phyloP scores from a whole-genome alignment of 192 early-diverging fungal species.

The Coemansia pectinata region DNA sequence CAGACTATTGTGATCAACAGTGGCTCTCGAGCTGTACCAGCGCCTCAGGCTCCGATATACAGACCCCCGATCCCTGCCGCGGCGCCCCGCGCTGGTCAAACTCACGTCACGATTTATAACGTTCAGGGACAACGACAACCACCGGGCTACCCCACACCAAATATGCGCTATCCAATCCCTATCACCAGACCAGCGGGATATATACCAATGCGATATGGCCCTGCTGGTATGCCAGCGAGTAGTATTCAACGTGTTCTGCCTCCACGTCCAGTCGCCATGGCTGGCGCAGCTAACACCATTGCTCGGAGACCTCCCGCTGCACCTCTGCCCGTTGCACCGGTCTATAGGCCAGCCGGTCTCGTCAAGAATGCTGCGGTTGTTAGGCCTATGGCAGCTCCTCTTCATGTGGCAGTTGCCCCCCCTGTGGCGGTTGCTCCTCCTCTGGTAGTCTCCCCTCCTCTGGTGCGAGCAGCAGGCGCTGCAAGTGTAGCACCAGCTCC shows the following conservation, averaged over 20 bases:
- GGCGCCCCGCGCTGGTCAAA: not conserved
- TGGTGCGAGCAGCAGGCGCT: not conserved
- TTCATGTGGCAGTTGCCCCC: not conserved
- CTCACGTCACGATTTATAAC: conserved; percentile 28
- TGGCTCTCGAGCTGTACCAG: not conserved
- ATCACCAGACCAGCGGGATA: not conserved
- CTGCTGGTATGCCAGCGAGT: not conserved
- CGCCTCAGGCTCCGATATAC: not conserved
- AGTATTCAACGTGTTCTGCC: not conserved
- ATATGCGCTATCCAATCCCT: not conserved
- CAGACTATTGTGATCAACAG: conserved; percentile 5
- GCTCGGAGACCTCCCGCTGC: not conserved
- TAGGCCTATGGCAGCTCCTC: not conserved
- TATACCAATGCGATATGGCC: not conserved
- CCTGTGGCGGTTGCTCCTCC: not conserved
- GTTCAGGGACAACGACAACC: conserved; percentile 11
- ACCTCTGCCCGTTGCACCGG: not conserved
- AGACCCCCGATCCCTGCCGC: not conserved
- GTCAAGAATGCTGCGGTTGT: not conserved
- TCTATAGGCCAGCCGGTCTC: not conserved
- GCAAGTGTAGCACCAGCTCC: not conserved
- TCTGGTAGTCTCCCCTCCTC: not conserved
- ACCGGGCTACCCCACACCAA: not conserved
- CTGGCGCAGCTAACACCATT: not conserved
- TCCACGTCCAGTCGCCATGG: not conserved